These are phyloP conservation scores for Cardamine resedifolia DNA, from an alignment of 345 rosid genomes.

Conservation along the genomic window DNA sequence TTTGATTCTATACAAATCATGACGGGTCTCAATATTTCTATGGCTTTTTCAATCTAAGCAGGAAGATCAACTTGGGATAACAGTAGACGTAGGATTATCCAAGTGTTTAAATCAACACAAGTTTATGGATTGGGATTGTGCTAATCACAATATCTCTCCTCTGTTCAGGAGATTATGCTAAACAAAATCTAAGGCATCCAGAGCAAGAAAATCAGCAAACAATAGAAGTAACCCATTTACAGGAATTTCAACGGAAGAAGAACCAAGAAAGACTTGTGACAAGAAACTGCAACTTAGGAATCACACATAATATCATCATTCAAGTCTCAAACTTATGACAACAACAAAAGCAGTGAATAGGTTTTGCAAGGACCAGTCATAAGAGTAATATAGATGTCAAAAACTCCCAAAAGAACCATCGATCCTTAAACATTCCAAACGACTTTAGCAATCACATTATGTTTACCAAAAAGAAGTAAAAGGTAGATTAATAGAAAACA, in stretches of 20 bases:
- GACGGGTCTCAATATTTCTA: neutral
- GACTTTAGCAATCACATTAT: constrained; percentile 20
- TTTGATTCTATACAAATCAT: neutral
- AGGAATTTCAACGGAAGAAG: neutral
- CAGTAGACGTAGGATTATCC: neutral
- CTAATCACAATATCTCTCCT: neutral
- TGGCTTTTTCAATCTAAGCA: neutral
- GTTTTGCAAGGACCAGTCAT: constrained; percentile 10
- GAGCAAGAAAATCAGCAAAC: neutral
- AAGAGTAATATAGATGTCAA: neutral
- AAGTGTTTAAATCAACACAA: too few relatives aligned
- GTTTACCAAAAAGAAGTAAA: constrained; percentile 18
- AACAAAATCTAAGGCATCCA: neutral
- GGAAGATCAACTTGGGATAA: neutral
- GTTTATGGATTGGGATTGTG: too few relatives aligned
- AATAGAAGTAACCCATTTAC: neutral
- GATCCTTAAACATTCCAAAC: constrained; percentile 8
- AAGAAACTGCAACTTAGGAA: constrained; percentile 6
- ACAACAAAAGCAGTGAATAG: constrained; percentile 23
- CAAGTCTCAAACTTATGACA: constrained; percentile 24
- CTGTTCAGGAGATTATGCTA: neutral
- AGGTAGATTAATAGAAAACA: constrained; percentile 6
- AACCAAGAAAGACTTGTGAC: neutral
- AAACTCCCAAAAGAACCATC: constrained; percentile 13
- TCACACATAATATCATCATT: constrained; percentile 33